Conservation (phyloP, 2,329 filamentous ascomycete genomes). For the Rhinocladiella mackenziei region DNA sequence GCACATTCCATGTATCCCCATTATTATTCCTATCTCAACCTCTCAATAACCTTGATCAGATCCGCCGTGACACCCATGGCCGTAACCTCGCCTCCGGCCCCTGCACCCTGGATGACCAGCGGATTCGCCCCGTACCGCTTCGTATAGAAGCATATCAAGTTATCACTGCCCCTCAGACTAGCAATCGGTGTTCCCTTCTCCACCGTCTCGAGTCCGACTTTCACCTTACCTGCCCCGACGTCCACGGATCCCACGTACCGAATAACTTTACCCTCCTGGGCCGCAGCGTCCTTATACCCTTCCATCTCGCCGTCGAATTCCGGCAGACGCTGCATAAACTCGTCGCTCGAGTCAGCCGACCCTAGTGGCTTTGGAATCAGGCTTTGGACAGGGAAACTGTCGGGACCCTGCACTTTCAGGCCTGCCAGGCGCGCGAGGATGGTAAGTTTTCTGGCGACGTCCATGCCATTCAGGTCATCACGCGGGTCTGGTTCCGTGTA, state of each 20-base stretch:
- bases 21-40: conserved; percentile 51
- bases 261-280: conserved; percentile 83
- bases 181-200: conserved; percentile 88
- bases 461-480: conserved; percentile 80
- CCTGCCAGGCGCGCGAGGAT: conserved; percentile 86
- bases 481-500: conserved; percentile 87
- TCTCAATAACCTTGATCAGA: conserved; percentile 78
- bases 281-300: conserved; percentile 75
- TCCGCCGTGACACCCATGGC: conserved; percentile 97
- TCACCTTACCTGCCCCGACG: conserved; percentile 72
- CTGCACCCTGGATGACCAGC: conserved; percentile 89
- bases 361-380: conserved; percentile 87
- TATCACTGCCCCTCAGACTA: conserved; percentile 91
- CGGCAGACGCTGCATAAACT: conserved; percentile 77
- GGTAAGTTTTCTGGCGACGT: conserved; percentile 92
- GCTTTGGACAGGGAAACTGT: conserved; percentile 87
- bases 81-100: conserved; percentile 90
- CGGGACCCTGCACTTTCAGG: conserved; percentile 74
- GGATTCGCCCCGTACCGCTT: conserved; percentile 88
- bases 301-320: conserved; percentile 90
- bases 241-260: conserved; percentile 93
- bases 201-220: conserved; percentile 87
- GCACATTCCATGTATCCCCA: neutral
- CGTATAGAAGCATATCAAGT: conserved; percentile 98
- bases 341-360: conserved; percentile 68